phyloP scores from a whole-genome alignment of 768 basidiomycete species.

The Porphyrellus cyaneotinctus region DNA sequence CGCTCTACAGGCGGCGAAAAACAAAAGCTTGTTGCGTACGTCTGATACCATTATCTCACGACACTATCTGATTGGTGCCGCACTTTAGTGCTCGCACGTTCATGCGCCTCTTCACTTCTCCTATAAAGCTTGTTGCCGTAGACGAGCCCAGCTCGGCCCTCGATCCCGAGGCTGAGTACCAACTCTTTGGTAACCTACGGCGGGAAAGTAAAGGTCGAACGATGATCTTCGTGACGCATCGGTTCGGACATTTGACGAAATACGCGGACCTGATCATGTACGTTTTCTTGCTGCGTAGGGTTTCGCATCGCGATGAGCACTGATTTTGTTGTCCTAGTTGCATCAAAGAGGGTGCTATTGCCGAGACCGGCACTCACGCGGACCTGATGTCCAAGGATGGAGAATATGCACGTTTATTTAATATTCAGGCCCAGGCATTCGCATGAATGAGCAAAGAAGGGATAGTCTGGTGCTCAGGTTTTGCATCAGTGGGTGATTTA shows the following conservation, averaged over 20 bases:
- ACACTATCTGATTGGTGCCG: background rate
- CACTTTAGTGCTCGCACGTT: slow-evolving; percentile 35
- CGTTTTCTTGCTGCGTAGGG: slow-evolving; percentile 4
- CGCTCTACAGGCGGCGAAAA: slow-evolving; percentile 25
- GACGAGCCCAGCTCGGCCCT: slow-evolving; percentile 40
- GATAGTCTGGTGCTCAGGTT: too few relatives aligned
- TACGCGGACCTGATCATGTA: slow-evolving; percentile 37
- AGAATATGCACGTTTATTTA: slow-evolving; percentile 34
- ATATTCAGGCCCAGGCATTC: slow-evolving; percentile 32
- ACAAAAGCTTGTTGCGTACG: slow-evolving; percentile 30
- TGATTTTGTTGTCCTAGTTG: slow-evolving; percentile 22
- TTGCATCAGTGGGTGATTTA: too few relatives aligned
- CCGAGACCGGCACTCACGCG: slow-evolving; percentile 33
- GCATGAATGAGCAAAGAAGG: too few relatives aligned
- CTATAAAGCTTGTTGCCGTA: slow-evolving; percentile 30
- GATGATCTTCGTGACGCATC: slow-evolving; percentile 40
- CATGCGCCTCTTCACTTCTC: slow-evolving; percentile 34
- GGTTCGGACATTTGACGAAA: slow-evolving; percentile 37
- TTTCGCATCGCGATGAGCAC: background rate
- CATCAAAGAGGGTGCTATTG: slow-evolving; percentile 31
- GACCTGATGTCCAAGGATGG: slow-evolving; percentile 28
- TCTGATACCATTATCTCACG: background rate
- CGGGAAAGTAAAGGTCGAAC: slow-evolving; percentile 31
- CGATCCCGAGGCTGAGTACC: slow-evolving; percentile 35
- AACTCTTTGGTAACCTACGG: slow-evolving; percentile 29